Percentiles rank a stretch among this genome's conserved stretches.
Conservation (phyloP, 148 eudicot genomes). For the Heliosperma pusillum region DNA sequence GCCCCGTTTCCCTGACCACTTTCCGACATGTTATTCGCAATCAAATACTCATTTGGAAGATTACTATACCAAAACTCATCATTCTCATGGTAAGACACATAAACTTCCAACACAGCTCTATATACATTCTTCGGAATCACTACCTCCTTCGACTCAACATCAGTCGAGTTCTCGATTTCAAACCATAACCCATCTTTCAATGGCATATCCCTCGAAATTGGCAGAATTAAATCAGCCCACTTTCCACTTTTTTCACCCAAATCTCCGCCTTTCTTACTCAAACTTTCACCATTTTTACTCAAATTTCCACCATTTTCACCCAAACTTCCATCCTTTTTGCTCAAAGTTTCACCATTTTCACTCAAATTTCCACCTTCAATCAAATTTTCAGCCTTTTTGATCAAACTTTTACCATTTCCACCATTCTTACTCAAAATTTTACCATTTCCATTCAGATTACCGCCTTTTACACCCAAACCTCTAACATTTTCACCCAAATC, state of each 20-base stretch:
- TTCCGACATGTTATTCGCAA: conserved; percentile 44
- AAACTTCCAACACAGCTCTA: conserved; percentile 81
- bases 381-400: too few species aligned
- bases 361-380: too few species aligned
- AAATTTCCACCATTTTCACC: not conserved
- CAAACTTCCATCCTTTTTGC: not conserved
- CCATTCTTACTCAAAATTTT: too few species aligned
- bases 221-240: conserved; percentile 70
- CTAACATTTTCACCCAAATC: too few species aligned
- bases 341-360: too few species aligned
- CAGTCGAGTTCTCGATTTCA: conserved; percentile 53
- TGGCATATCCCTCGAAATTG: conserved; percentile 66
- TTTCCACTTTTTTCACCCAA: conserved; percentile 11
- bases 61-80: conserved; percentile 86
- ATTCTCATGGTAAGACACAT: conserved; percentile 81
- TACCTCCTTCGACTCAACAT: conserved; percentile 40
- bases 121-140: conserved; percentile 64
- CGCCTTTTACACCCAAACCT: not conserved
- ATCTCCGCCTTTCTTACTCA: not conserved
- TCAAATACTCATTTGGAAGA: conserved; percentile 59
- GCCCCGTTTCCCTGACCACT: conserved; percentile 63
- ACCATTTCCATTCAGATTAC: too few species aligned
- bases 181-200: conserved; percentile 94
- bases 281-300: conserved; percentile 7
- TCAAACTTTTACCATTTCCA: too few species aligned